Conservation (phyloP, 352 stramenopile genomes). For the Phytophthora rubi region DNA sequence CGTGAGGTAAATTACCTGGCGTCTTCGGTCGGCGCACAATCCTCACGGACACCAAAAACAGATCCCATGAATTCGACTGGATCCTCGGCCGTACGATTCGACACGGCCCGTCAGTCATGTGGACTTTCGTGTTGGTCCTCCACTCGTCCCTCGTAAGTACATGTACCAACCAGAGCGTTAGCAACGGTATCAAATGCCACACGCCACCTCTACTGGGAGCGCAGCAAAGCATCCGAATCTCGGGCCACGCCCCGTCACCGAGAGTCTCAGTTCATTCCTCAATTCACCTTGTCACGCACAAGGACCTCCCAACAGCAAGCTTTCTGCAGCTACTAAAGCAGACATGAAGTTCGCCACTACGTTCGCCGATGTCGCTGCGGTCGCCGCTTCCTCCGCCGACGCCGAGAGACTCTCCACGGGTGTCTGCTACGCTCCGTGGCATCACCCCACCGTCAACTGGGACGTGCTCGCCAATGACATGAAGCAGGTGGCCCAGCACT, state of each 20-base stretch:
- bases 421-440: conserved; percentile 68
- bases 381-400: conserved; percentile 14
- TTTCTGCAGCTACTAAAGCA: conserved; percentile 37
- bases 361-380: conserved; percentile 7
- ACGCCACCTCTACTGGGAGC: no score
- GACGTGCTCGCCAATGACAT: conserved; percentile 49
- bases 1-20: not conserved
- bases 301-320: conserved; percentile 18
- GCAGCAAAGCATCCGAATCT: no score
- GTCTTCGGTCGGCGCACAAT: conserved; percentile 14
- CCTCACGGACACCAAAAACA: conserved; percentile 13
- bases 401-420: conserved; percentile 25
- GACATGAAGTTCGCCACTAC: conserved; percentile 25
- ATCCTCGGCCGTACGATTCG: conserved; percentile 26
- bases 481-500: conserved; percentile 46
- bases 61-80: conserved; percentile 21
- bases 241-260: no score
- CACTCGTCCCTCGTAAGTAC: not conserved
- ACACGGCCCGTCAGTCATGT: conserved; percentile 26
- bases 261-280: conserved; percentile 9
- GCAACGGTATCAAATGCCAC: conserved; percentile 9
- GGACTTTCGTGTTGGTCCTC: conserved; percentile 12
- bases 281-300: conserved; percentile 28
- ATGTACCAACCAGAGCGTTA: conserved; percentile 3
- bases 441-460: conserved; percentile 45